Percentiles rank a stretch among this genome's conserved stretches.
Evolutionary conservation across 768 basidiomycete genomes (phyloP).

Genomic region (Xanthoconium stramineum): DNA sequence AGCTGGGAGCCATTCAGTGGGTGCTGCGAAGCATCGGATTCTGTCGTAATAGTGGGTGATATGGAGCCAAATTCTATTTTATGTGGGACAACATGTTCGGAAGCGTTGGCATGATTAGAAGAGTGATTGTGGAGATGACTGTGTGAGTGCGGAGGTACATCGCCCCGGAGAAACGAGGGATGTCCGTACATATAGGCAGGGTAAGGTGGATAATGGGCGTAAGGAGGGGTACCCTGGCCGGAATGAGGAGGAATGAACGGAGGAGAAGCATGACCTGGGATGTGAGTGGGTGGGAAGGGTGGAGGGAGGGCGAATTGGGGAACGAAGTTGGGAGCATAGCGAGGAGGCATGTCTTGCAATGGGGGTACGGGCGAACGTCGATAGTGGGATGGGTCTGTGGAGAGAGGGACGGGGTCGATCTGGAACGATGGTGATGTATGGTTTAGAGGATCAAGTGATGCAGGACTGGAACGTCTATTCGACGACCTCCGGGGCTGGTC

Average conservation of each 20-base stretch:
- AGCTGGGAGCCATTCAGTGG: slow-evolving; percentile 7
- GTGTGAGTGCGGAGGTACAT: slow-evolving; percentile 11
- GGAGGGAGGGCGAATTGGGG: slow-evolving; percentile 16
- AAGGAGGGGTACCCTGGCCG: slow-evolving; percentile 34
- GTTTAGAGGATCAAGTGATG: slow-evolving; percentile 15
- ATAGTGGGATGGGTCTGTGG: slow-evolving; percentile 17
- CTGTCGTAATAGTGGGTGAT: slow-evolving; percentile 14
- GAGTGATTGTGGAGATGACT: slow-evolving; percentile 20
- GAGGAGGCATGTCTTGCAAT: slow-evolving; percentile 22
- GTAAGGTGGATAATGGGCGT: slow-evolving; percentile 35
- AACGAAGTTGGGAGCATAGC: slow-evolving; percentile 13
- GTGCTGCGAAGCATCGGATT: slow-evolving; percentile 5
- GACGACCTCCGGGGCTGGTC: slow-evolving; percentile 18
- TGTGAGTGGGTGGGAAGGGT: slow-evolving; percentile 15
- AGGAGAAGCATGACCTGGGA: slow-evolving; percentile 25
- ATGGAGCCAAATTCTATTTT: slow-evolving; percentile 18
- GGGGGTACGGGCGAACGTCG: slow-evolving; percentile 18
- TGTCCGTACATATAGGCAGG: slow-evolving; percentile 33
- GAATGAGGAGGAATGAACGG: slow-evolving; percentile 23
- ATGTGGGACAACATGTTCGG: slow-evolving; percentile 10
- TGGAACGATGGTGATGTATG: slow-evolving; percentile 11
- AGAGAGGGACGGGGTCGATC: slow-evolving; percentile 8
- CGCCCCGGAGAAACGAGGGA: slow-evolving; percentile 41
- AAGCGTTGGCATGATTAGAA: slow-evolving; percentile 7
- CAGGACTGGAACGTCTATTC: slow-evolving; percentile 18